Conservation (phyloP, 306 rosid species). For the Mimosa pudica region DNA sequence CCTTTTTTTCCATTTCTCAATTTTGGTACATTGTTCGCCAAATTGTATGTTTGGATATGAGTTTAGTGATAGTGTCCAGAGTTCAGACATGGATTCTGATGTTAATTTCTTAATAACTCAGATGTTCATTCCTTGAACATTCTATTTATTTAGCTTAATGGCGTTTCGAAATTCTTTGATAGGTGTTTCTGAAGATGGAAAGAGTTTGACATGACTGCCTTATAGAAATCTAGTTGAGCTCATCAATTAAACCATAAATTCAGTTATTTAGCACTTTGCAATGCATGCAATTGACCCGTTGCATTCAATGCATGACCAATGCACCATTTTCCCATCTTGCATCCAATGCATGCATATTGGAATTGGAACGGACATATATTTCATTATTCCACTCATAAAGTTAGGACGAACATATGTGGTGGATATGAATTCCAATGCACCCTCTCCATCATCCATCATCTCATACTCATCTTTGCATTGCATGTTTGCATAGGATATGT, state of each 20-base stretch:
- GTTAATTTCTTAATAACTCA: conserved; percentile 23
- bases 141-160: neutral
- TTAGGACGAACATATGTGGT: too few species aligned
- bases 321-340: too few species aligned
- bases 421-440: too few species aligned
- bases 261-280: neutral
- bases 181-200: neutral
- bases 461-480: too few species aligned
- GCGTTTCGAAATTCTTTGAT: neutral
- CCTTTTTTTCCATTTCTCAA: conserved; percentile 26
- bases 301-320: too few species aligned
- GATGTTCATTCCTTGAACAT: neutral
- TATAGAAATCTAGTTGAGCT: neutral
- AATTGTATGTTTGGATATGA: conserved; percentile 55
- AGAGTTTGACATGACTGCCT: neutral
- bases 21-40: conserved; percentile 48
- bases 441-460: too few species aligned
- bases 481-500: too few species aligned
- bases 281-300: too few species aligned
- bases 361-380: too few species aligned
- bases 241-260: neutral
- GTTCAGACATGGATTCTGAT: conserved; percentile 19
- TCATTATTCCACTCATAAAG: too few species aligned
- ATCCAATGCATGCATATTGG: too few species aligned
- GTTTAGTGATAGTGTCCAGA: conserved; percentile 36